Base-by-base conservation (phyloP, 2,329 filamentous ascomycete species). In the Fusarium siculi region DNA sequence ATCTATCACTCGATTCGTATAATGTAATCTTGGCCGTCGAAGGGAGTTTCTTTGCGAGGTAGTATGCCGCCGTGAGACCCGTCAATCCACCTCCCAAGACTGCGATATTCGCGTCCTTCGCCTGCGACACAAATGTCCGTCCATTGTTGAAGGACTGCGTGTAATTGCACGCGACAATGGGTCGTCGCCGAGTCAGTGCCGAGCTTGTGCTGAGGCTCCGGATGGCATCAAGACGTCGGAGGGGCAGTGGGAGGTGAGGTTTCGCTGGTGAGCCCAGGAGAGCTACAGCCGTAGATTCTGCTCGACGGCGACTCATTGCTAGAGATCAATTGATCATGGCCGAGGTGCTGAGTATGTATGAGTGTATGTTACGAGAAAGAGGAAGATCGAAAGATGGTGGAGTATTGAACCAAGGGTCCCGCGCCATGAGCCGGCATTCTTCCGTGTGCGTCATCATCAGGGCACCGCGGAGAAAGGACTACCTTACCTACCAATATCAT, bases 11-110 rank as follows among this genome's bases (percentile, higher is more conserved):
- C 25, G 88, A 88, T 81, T 99, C 96, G 81, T 94, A 97, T 15
- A 99, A 79, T 0, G 93, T 96, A 77, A 99, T 91, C 57, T 90
- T 90, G 39, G 90, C 87, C 63, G 87, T 85, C 52, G 81, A 66
- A 8, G 91, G 90, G n/a, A 93, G 87, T 76, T 91, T 85, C 74
- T 89, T 89, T 18, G 91, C 86, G 49, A 97, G 86, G 81, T 93
- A 95, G 84, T 93, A 94, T 36, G 94, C 94, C 43, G 91, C 88
- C 40, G 92, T 89, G 53, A 97, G 88, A 56, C 95, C 95, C 4
- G 94, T 96, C 79, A 97, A 91, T 44, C 95, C 95, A 68, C 91
- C 94, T 58, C 95, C 95, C 36, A 97, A 82, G 57, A 97, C 86
- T 30, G 93, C 93, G 62, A 94, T 84, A 25, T 81, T 76, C 23